Percentiles rank a stretch among this genome's conserved stretches.
Conservation (phyloP, 768 basidiomycete genomes). For the Candolleomyces eurysporus region DNA sequence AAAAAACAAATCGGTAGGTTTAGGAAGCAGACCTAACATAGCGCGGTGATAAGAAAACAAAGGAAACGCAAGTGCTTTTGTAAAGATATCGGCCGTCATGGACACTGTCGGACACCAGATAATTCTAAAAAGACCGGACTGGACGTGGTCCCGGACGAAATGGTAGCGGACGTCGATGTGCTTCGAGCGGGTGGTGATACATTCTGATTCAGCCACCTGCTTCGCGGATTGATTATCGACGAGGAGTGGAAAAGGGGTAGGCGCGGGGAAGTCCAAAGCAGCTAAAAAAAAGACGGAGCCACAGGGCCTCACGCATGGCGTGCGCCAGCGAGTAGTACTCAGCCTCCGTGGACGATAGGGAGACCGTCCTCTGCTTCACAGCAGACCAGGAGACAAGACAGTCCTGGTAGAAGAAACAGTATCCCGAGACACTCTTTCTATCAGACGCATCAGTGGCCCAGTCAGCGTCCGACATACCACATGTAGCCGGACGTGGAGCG, state of each 20-base stretch:
- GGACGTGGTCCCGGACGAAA: neutral
- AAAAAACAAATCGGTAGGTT: neutral
- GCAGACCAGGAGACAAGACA: constrained; percentile 30
- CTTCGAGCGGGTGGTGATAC: no score
- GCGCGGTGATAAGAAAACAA: neutral
- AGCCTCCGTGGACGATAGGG: constrained; percentile 30
- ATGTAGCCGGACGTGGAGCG: neutral
- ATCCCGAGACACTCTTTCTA: no score
- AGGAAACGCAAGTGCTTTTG: constrained; percentile 19
- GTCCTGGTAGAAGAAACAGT: constrained; percentile 25
- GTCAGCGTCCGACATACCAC: constrained; percentile 25
- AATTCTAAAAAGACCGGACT: constrained; percentile 3
- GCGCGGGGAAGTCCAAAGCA: constrained; percentile 9
- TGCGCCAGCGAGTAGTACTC: no score
- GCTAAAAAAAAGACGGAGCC: no score
- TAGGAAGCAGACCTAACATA: neutral
- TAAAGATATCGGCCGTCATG: constrained; percentile 23
- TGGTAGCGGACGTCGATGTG: constrained; percentile 5
- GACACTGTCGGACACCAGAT: constrained; percentile 25
- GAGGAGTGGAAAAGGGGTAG: neutral
- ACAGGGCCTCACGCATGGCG: no score
- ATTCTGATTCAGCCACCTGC: neutral
- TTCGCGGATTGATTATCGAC: neutral
- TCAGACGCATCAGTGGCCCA: constrained; percentile 25
- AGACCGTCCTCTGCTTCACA: constrained; percentile 29